Conservation (phyloP, 768 basidiomycete species). For the Dioszegia hungarica region DNA sequence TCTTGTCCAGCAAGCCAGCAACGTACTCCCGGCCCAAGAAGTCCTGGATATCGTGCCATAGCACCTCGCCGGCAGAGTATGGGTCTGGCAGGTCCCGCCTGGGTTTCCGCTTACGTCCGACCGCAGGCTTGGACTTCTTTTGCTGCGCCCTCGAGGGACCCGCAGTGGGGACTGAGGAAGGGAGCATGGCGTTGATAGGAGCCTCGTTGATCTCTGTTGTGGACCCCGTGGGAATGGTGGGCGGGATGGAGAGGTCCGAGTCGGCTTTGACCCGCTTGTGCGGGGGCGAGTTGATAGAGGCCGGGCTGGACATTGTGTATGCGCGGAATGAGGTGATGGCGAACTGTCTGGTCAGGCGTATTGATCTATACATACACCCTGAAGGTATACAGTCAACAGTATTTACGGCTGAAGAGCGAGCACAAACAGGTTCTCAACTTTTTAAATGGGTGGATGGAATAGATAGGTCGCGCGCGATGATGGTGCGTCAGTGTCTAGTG, state of each 20-base stretch:
- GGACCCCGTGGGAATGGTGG: not conserved
- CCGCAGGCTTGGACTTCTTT: not conserved
- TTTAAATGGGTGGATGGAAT: not conserved
- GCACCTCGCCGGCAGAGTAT: conserved; percentile 68
- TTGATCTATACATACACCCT: conserved; percentile 1
- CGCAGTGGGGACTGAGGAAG: not conserved
- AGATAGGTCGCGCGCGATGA: not conserved
- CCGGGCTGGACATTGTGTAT: conserved; percentile 21
- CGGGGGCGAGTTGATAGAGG: conserved; percentile 18
- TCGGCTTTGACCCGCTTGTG: conserved; percentile 26
- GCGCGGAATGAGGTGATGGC: not conserved
- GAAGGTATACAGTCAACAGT: no score
- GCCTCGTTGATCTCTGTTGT: conserved; percentile 20
- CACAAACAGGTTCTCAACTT: not conserved
- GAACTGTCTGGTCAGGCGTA: not conserved
- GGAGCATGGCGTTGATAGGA: conserved; percentile 25
- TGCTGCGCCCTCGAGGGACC: not conserved
- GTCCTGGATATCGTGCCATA: conserved; percentile 64
- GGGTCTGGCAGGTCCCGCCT: conserved; percentile 55
- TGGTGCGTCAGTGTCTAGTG: conserved; percentile 1
- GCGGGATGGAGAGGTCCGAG: not conserved
- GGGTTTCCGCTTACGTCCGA: conserved; percentile 45
- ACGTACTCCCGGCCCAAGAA: conserved; percentile 64
- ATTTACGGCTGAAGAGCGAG: no score
- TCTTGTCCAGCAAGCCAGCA: conserved; percentile 53